Conservation (phyloP, 495 filamentous ascomycete genomes). For the Penicillium dipodomyicola region DNA sequence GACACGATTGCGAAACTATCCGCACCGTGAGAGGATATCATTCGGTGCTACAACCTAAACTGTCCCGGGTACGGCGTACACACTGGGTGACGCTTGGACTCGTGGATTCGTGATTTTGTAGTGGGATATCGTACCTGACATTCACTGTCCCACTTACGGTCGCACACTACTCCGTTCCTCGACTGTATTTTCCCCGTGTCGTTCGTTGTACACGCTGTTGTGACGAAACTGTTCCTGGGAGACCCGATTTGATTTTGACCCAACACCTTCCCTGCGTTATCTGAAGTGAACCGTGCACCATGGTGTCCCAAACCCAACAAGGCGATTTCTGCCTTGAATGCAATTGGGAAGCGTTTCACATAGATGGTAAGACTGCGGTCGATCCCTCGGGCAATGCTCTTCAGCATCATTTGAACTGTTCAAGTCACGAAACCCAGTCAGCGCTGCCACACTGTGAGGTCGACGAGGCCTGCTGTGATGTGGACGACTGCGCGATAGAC, state of each 20-base stretch:
- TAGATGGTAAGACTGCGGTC: conserved; percentile 34
- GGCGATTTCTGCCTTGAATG: conserved; percentile 47
- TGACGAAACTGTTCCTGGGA: not conserved
- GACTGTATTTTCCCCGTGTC: conserved; percentile 4
- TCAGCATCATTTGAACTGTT: conserved; percentile 35
- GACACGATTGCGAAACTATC: conserved; percentile 21
- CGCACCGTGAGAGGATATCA: conserved; percentile 5
- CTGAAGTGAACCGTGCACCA: conserved; percentile 28
- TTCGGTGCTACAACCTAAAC: not conserved
- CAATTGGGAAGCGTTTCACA: conserved; percentile 43
- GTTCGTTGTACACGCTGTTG: not conserved
- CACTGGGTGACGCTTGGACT: conserved; percentile 4
- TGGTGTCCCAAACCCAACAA: conserved; percentile 36
- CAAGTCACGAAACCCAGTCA: conserved; percentile 30
- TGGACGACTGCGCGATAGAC: conserved; percentile 42
- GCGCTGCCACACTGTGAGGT: conserved; percentile 29
- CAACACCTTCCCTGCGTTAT: conserved; percentile 1
- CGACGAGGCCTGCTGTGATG: conserved; percentile 44
- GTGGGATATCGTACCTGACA: conserved; percentile 16
- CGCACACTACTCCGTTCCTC: conserved; percentile 13
- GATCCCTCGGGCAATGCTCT: conserved; percentile 20
- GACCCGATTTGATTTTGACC: not conserved
- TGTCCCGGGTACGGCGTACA: not conserved
- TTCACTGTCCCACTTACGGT: conserved; percentile 19
- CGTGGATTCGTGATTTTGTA: conserved; percentile 14